Base-by-base conservation (phyloP, 345 rosid genomes). In the Euclidium syriacum region DNA sequence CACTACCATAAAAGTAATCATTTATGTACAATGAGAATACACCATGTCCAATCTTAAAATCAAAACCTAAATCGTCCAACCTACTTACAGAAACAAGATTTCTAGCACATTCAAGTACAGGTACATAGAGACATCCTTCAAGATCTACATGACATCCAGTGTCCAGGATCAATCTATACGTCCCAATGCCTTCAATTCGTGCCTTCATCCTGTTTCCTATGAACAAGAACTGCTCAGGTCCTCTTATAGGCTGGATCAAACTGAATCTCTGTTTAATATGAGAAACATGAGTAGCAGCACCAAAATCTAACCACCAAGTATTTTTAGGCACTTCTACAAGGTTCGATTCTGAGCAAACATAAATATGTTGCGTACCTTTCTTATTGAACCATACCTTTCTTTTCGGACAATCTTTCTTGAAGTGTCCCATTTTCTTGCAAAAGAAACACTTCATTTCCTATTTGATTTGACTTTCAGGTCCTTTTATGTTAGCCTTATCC, bases 211-310 rank as follows among this genome's bases (percentile, higher is more conserved):
- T 27, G n/a, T 50, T n/a, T 16, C 56, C 36, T 32, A 47, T 47
- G 32, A 47, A 47, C 32, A 47, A 23, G 17, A n/a, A n/a, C n/a
- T n/a, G n/a, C n/a, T n/a, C n/a, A n/a, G n/a, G n/a, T n/a, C n/a
- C n/a, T 47, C 9, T n/a, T 24, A 43, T 18, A 1, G 14, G 6
- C 6, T 49, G 19, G 20, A 49, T 29, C 14, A 14, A 29, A 51
- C 3, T 30, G 56, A 16, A 51, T 51, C 38, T 24, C 8, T 29
- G 19, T 2, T 51, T 20, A 55, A 55, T 55, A 12, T 35, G 61
- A 39, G 61, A 34, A n/a, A 55, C 61, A 54, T 54, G 44, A 53
- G 59, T 53, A 53, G 42, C 18, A 17, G 59, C 42, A 53, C 59
- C 29, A n/a, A n/a, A n/a, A n/a, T n/a, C n/a, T n/a, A n/a, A n/a